Base-by-base conservation (phyloP, 495 filamentous ascomycete species). In the Penicillium goetzii region DNA sequence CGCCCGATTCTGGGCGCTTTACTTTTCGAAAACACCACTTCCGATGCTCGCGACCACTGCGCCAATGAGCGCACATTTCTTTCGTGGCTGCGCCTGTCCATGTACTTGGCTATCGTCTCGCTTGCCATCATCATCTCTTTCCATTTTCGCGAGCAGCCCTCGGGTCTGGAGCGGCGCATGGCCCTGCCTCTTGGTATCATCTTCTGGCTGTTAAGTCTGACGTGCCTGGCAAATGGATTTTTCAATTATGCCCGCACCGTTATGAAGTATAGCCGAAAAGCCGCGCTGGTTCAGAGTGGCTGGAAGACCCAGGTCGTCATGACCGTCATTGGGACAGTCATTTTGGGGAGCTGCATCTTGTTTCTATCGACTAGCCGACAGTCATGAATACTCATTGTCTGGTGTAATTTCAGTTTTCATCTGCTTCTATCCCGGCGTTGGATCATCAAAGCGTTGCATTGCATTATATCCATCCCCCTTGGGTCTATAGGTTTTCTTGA, bases 71-170 rank as follows among this genome's bases (percentile, higher is more conserved):
- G 83, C 49, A 85, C 90, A 21, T 99, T 98, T 72, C 89, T 99
- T 56, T 97, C 96, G 21, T 97, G 93, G 86, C 88, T 99, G 5
- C 88, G 95, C 4, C 86, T 99, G 6, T 89, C 90, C 19, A 86
- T 97, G 68, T 97, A 97, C 80, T 89, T 99, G 81, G 85, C 92
- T 58, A 80, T 99, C 34, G 94, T 98, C 21, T 85, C 92, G 10
- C 81, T 94, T 19, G 95, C 95, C 43, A 97, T 99, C 63, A 84
- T 95, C 10, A 83, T 97, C 41, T 97, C 92, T 9, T 98, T 99
- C 75, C 93, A 99, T 66, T 86, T 99, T 57, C 91, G 91, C 63
- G 78, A 82, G 21, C 75, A 87, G 61, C 91, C 95, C 3, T 85
- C 87, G 2, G 70, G 72, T 4, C 72, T 91, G 0, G 95, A 98